Evolutionary conservation across 2,329 filamentous ascomycete genomes (phyloP).

Genomic region (Pestalotiopsis sp.): DNA sequence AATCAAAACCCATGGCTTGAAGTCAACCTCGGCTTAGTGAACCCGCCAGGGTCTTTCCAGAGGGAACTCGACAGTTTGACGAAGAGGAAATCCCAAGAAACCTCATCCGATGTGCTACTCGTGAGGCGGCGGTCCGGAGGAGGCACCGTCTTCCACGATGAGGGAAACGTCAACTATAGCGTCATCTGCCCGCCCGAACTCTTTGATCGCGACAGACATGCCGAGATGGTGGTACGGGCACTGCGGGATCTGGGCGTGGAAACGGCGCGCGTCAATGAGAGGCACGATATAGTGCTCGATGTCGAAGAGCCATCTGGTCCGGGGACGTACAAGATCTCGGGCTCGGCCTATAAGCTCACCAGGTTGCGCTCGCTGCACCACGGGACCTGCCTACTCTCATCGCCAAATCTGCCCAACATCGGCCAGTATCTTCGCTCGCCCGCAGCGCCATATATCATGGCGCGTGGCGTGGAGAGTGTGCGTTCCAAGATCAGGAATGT

Average conservation of each 20-base stretch:
- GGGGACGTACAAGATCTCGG: conserved; percentile 76
- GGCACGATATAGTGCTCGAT: conserved; percentile 82
- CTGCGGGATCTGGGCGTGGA: conserved; percentile 62
- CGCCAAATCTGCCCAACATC: conserved; percentile 73
- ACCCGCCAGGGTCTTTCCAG: conserved; percentile 14
- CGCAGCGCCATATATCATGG: conserved; percentile 74
- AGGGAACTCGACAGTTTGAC: conserved; percentile 13
- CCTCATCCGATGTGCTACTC: conserved; percentile 49
- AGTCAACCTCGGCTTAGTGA: conserved; percentile 71
- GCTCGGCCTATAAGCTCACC: conserved; percentile 93
- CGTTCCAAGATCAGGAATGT: conserved; percentile 84
- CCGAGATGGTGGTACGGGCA: conserved; percentile 90
- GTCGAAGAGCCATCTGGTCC: conserved; percentile 11
- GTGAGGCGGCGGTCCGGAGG: conserved; percentile 87
- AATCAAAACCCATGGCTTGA: conserved; percentile 99
- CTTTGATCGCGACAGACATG: conserved; percentile 87
- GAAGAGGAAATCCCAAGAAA: conserved; percentile 20
- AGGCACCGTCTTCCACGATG: conserved; percentile 92
- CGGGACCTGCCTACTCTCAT: conserved; percentile 83
- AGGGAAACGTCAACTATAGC: conserved; percentile 92
- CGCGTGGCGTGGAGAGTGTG: conserved; percentile 89
- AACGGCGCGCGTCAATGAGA: conserved; percentile 76
- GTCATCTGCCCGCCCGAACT: conserved; percentile 78
- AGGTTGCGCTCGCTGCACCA: conserved; percentile 83
- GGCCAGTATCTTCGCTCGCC: conserved; percentile 76